Base-by-base conservation (phyloP, 1,139 yeast species). In the Saccharomyces pastorianus region DNA sequence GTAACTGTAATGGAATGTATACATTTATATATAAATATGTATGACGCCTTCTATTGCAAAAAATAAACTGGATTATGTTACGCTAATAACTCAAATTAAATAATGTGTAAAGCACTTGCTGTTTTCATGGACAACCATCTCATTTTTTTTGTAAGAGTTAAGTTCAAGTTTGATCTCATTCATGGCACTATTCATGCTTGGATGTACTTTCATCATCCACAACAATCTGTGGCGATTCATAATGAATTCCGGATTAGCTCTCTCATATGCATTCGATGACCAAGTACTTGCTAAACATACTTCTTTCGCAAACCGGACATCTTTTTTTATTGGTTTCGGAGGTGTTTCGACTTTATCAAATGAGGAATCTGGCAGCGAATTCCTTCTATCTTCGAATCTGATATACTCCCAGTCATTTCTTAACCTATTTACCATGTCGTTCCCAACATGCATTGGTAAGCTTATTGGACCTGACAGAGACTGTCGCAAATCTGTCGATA, bases 51-150 rank as follows among this genome's bases (percentile, higher is more conserved):
- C 13, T 29, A 2, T 29, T 9, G 32, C n/a, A 13, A 9, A 29
- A 11, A 29, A 29, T 9, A 29, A 5, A 29, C n/a, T 29, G n/a
- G n/a, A 29, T 13, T 11, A 13, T 29, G n/a, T 6, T 29, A 29
- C 32, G 32, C 2, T 29, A 29, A 13, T 6, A 11, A 38, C 3
- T 38, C 20, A 38, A 20, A 20, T 17, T 11, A 38, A 23, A 38
- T 38, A 61, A 54, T 68, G 71, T 8, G 70, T 66, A 53, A 59
- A 64, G 20, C 57, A 51, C 14, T 57, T 54, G 48, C 71, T 66
- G 8, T 62, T 66, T 4, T 56, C 57, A 55, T 67, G 70, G 27
- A 68, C 66, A 20, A 54, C 53, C 71, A 68, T 68, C 51, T 68
- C 70, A 20, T 54, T 56, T 50, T 58, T 61, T 52, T 68, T 68